Evolutionary conservation across 805 yeast species (phyloP).

Genomic region (Candida awuae): DNA sequence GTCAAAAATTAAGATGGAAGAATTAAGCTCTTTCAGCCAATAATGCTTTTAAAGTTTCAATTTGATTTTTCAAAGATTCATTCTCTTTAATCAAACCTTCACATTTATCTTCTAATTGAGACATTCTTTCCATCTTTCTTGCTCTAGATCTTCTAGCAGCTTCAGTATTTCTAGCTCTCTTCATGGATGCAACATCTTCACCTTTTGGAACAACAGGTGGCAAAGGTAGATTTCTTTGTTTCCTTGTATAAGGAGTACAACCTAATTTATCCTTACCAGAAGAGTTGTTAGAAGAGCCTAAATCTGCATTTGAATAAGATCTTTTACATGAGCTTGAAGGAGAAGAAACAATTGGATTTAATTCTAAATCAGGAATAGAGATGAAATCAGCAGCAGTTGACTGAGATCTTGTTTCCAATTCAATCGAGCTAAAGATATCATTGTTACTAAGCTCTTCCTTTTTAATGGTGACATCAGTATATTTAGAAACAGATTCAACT

Average conservation of each 20-base stretch:
- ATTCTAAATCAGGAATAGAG: conserved; percentile 2
- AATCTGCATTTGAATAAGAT: conserved; percentile 19
- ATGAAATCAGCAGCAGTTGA: conserved; percentile 8
- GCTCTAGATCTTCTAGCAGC: conserved; percentile 96
- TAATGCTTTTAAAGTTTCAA: conserved; percentile 40
- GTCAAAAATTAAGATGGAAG: not conserved
- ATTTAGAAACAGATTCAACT: not conserved
- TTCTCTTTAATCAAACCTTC: conserved; percentile 56
- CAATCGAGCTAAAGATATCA: not conserved
- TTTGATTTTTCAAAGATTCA: conserved; percentile 52
- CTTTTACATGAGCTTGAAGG: conserved; percentile 11
- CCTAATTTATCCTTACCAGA: conserved; percentile 62
- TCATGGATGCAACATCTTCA: conserved; percentile 62
- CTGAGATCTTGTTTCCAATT: conserved; percentile 8
- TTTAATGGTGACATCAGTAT: conserved; percentile 1
- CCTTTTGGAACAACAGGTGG: conserved; percentile 55
- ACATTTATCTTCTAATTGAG: conserved; percentile 71
- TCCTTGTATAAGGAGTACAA: conserved; percentile 66
- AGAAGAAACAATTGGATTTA: not conserved
- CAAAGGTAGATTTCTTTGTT: conserved; percentile 65
- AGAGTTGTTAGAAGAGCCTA: conserved; percentile 1
- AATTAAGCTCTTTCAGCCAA: conserved; percentile 23
- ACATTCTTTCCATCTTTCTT: conserved; percentile 82
- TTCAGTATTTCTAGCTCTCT: conserved; percentile 95
- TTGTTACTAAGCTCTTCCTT: conserved; percentile 3